Evolutionary conservation across 129 eudicot species (phyloP).

Genomic region (Glebionis coronaria): DNA sequence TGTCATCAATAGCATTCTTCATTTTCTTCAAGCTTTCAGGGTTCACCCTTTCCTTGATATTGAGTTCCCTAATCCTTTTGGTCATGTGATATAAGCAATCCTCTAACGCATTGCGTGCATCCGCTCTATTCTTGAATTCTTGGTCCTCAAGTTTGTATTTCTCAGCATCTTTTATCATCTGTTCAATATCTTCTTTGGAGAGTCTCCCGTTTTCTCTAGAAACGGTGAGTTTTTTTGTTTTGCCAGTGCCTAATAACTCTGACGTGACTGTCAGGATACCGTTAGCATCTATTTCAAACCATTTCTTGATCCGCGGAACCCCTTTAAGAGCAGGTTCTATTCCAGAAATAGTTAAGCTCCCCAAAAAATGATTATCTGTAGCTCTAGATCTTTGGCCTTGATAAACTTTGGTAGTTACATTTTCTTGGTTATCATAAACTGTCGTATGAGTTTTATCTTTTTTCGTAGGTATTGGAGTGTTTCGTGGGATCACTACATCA

Average conservation of each 20-base stretch:
- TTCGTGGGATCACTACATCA: constrained; percentile 12
- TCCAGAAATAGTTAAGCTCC: background rate
- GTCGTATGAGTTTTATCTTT: background rate
- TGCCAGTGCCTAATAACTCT: background rate
- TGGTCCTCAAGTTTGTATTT: no score
- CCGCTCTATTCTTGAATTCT: no score
- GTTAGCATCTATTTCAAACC: no score
- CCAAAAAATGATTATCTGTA: constrained; percentile 8
- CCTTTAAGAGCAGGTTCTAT: constrained; percentile 2
- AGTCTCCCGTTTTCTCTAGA: constrained; percentile 5
- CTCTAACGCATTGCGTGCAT: no score
- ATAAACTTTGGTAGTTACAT: background rate
- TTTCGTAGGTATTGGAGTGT: no score
- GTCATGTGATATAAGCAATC: constrained; percentile 14
- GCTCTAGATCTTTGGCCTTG: constrained; percentile 17
- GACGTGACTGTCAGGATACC: no score
- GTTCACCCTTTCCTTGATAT: background rate
- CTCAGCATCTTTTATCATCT: no score
- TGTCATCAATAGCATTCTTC: no score
- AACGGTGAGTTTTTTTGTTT: constrained; percentile 8
- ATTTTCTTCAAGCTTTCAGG: no score
- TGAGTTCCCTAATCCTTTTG: constrained; percentile 6
- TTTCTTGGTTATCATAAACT: background rate
- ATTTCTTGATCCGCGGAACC: background rate
- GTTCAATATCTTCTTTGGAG: constrained; percentile 15